Evolutionary conservation across 257 asterid species (phyloP), one percentile per base, ranked within the genome.

Genomic region (Osmanthus fragrans): DNA sequence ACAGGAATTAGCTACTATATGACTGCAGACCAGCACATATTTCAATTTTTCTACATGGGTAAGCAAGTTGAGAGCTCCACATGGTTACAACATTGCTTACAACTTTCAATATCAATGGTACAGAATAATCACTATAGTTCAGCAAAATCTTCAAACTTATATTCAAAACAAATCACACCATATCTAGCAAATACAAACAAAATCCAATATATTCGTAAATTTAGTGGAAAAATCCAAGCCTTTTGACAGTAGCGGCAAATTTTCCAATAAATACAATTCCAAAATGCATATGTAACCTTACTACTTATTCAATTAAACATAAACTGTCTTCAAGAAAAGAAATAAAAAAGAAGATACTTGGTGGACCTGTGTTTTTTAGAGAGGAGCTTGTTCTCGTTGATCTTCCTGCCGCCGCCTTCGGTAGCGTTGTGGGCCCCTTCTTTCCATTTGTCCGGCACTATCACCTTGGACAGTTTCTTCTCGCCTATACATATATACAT

Each of bases 371-470:
- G 54, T 77, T 90, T 96, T 90, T 96, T 96, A 71, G 98, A 92
- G 81, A 96, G 96, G 81, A 96, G 95, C 82, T 96, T 96, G 91
- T 96, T 96, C 92, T 96, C 98, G 89, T 96, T 96, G 87, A 96
- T 88, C 85, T 96, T 96, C 54, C 99, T 97, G 84, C 98, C 99
- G 60, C 98, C 97, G 8, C 91, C 95, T 87, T 96, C 98, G 72
- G 97, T 92, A 77, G 89, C 90, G 73, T 96, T 96, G 76, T 77
- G 82, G 21, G 99, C 97, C 12, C 99, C 98, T 25, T 88, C 98
- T 79, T 96, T 96, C 99, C 99, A 96, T 78, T 96, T 96, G 82
- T 96, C 98, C 76, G 98, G 99, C 76, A 96, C 99, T 32, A 96
- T 96, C 67, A 96, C 95, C 91, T 93, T 96, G 54, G 89, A 73